Base-by-base conservation (phyloP, 768 basidiomycete genomes). In the Paxillus ammoniavirescens region DNA sequence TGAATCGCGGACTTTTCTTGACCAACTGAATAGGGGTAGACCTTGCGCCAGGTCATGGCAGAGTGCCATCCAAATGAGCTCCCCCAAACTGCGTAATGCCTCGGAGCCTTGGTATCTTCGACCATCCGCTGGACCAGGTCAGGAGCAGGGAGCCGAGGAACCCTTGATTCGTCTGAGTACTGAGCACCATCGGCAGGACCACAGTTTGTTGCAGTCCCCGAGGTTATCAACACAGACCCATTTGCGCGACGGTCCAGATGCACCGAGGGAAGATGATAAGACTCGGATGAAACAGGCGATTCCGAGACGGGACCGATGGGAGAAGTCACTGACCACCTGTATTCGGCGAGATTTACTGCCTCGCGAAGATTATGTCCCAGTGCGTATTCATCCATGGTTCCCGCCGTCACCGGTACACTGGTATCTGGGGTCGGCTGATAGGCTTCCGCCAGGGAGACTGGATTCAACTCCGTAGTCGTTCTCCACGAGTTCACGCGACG, bases 401-500 rank as follows among this genome's bases (percentile, higher is more conserved):
- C 64, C 15, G 43, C 52, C 5, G 56, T 54, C 8, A 50, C 59
- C 2, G 62, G 28, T 49, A 54, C 58, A 47, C 10, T 37, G 3
- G 36, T 42, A 33, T 66, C 52, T n/a, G 52, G 45, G 8, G 38
- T 28, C 3, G 55, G 66, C 28, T 61, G 61, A 35, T 68, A 61
- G 8, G 59, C 59, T 10, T 75, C 72, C 14, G 75, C 73, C 44
- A 84, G 71, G 4, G 80, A 78, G 14, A 72, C 72, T 5, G 80
- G 73, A n/a, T 72, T 72, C 36, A 81, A 55, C 15, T 78, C 72
- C 9, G 86, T 81, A 53, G 74, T 78, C 7, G 76, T 80, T 52
- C 86, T 77, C 89, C 89, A 91, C 4, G 81, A 80, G 50, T 79
- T 80, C 31, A 91, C 84, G 38, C 81, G 75, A 50, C 51, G 73